phyloP scores from a whole-genome alignment of 352 stramenopile species.

The Phytophthora sp. region DNA sequence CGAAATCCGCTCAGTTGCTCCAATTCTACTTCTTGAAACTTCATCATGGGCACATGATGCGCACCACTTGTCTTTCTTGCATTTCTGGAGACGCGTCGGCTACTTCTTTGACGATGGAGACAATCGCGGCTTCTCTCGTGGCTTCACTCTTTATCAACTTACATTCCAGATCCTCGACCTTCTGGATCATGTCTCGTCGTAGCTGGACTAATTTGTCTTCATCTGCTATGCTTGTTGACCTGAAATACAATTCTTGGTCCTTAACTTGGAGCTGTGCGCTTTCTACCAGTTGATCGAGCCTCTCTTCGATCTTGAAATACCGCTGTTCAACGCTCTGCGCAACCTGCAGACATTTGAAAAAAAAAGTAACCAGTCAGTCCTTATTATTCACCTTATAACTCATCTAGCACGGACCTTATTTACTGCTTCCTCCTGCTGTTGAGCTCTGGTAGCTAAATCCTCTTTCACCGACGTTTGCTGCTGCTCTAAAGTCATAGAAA shows the following conservation, averaged over 20 bases:
- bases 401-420: slow-evolving; percentile 1
- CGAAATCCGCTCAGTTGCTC: background rate
- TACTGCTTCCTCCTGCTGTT: background rate
- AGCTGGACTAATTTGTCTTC: slow-evolving; percentile 22
- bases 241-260: slow-evolving; percentile 12
- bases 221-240: slow-evolving; percentile 5
- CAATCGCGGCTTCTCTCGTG: slow-evolving; percentile 8
- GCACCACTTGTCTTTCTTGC: slow-evolving; percentile 20
- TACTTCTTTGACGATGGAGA: slow-evolving; percentile 15
- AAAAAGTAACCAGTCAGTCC: background rate
- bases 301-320: slow-evolving; percentile 12
- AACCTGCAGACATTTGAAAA: slow-evolving; percentile 18
- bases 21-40: background rate
- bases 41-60: background rate
- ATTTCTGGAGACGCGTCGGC: background rate
- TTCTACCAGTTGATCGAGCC: slow-evolving; percentile 3
- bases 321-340: slow-evolving; percentile 16
- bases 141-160: slow-evolving; percentile 19
- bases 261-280: slow-evolving; percentile 19
- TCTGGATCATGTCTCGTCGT: slow-evolving; percentile 19
- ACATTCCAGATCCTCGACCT: slow-evolving; percentile 1
- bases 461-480: slow-evolving; percentile 2
- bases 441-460: background rate
- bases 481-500: slow-evolving; percentile 27
- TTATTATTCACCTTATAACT: too few species aligned